phyloP scores from a whole-genome alignment of 495 filamentous ascomycete species.

The Neurospora sp. region DNA sequence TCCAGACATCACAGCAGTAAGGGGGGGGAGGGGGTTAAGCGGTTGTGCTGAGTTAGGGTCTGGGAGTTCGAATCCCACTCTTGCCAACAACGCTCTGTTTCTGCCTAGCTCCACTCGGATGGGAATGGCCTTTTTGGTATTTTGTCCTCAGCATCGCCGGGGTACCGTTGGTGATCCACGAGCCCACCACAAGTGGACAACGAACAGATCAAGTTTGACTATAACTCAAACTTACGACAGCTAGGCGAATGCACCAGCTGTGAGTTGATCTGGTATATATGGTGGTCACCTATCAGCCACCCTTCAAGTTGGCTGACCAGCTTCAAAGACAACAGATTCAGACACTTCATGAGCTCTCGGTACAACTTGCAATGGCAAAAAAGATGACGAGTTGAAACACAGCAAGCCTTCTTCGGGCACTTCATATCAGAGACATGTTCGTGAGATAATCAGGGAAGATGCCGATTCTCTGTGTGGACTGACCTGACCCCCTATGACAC shows the following conservation, averaged over 20 bases:
- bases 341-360: not conserved
- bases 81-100: not conserved
- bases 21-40: not conserved
- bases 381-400: not conserved
- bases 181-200: not conserved
- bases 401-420: not conserved
- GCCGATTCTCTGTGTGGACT: not conserved
- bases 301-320: not conserved
- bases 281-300: not conserved
- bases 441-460: not conserved
- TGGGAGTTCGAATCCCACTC: not conserved
- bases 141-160: not conserved
- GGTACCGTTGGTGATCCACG: not conserved
- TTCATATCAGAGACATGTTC: not conserved
- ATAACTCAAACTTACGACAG: not conserved
- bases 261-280: not conserved
- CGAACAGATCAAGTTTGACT: not conserved
- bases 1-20: not conserved
- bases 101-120: not conserved
- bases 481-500: not conserved
- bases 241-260: not conserved
- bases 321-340: not conserved
- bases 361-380: not conserved
- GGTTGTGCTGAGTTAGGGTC: not conserved
- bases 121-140: not conserved